Evolutionary conservation across 805 yeast species (phyloP), one percentile per base, ranked within the genome.

Genomic region (Candida multigemmis): DNA sequence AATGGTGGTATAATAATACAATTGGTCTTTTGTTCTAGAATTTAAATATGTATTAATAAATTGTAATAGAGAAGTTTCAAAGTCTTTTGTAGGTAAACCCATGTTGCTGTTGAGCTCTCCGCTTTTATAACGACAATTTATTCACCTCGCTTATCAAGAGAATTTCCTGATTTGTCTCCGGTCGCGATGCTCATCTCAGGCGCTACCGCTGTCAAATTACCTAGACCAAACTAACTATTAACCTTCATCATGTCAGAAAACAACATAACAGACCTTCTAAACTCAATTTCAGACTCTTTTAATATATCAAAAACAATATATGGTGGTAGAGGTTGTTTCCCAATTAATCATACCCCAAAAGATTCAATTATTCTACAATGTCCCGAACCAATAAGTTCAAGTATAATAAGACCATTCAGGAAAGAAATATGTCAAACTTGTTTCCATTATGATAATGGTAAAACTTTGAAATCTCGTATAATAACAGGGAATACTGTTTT

Each of bases 261-360:
- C n/a, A n/a, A n/a, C n/a, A n/a, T n/a, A n/a, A n/a, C n/a, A n/a
- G n/a, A n/a, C n/a, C n/a, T n/a, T n/a, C n/a, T n/a, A n/a, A n/a
- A 37, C 6, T 26, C 19, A 15, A 24, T 59, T 2, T 59, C 66
- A 0, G 47, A 48, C 1, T 33, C 25, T 10, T 63, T 64, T 33
- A 41, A 38, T 5, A 57, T 66, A 2, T 33, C 40, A 3, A 44
- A 50, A 20, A 71, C 77, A 4, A 44, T 48, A 21, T 68, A 66
- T 28, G 63, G 65, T 4, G 80, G 81, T n/a, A 55, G 82, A 30
- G 82, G 81, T 1, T 73, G 78, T 37, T 75, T 69, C 42, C 68
- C 81, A 7, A 36, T 31, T 0, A 16, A 18, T 2, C 32, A 41
- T n/a, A 65, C 77, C 9, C 48, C 60, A 9, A 38, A 44, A 18